Evolutionary conservation across 768 basidiomycete species (phyloP), one percentile per base, ranked within the genome.

Genomic region (Agaricus subrufescens): DNA sequence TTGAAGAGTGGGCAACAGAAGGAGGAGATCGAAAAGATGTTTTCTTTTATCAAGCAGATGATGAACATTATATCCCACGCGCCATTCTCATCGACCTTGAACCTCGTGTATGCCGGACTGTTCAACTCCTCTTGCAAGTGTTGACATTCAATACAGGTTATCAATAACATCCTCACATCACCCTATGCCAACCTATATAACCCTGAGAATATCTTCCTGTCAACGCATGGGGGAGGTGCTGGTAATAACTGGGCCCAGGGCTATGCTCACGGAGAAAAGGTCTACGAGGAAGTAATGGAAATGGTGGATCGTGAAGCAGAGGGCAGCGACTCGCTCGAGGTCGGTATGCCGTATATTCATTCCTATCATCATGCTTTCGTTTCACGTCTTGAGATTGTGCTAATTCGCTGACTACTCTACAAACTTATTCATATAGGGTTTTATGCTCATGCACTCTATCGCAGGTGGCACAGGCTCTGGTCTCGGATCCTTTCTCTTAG

Each of bases 1-100:
- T 98, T 46, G 95, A 98, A 69, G 95, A 98, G 60, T 96, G 93
- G 91, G 94, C 95, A 5, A 91, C 88, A 1, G 94, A 95, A 63
- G 91, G 91, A 19, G 92, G 92, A 8, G 97, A 99, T 72, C 80
- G 97, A 63, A 99, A 98, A 67, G 97, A 99, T 73, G 96, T 97
- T 27, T 99, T 99, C 74, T 99, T 99, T 75, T 98, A 99, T 69
- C 96, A 98, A 70, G 97, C 97, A n/a, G 97, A 99, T 69, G 97
- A 99, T 66, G 97, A 98, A 69, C 95, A 97, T 65, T 99, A 98
- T 71, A 95, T 99, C 58, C 97, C 97, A 1, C 83, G 97, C 51
- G 93, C 97, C 4, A 96, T 99, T 59, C 80, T 99, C 39, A 86
- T 98, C 58, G 97, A 99, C 71, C 81, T 97, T 27, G 97, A 99